phyloP scores from a whole-genome alignment of 2,329 filamentous ascomycete genomes.

The Venturia pyrina region DNA sequence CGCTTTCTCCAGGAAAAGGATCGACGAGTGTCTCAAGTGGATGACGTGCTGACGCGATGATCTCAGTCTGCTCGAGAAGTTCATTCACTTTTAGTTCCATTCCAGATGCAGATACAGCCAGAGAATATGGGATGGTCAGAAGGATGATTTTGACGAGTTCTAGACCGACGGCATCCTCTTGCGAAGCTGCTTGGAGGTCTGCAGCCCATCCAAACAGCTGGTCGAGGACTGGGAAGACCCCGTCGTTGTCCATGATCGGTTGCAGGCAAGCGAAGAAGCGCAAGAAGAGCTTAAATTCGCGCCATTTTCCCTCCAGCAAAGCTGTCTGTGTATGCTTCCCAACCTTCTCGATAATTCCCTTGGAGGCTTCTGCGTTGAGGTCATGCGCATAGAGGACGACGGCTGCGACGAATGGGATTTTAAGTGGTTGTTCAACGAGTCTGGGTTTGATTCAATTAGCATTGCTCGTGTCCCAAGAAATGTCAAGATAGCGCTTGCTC shows the following conservation, averaged over 20 bases:
- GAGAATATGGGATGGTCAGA: constrained; percentile 82
- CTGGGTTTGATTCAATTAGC: constrained; percentile 26
- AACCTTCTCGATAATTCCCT: constrained; percentile 57
- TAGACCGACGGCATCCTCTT: constrained; percentile 66
- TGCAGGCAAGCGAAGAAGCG: constrained; percentile 86
- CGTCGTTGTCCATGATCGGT: constrained; percentile 68
- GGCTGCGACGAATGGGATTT: constrained; percentile 89
- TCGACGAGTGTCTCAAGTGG: constrained; percentile 77
- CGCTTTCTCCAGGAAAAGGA: constrained; percentile 53
- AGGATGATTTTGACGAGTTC: constrained; percentile 96
- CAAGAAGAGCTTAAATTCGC: constrained; percentile 79
- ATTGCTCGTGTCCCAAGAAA: neutral
- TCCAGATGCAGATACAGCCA: constrained; percentile 61
- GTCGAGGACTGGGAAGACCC: constrained; percentile 73
- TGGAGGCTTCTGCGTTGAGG: constrained; percentile 63
- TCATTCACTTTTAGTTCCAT: constrained; percentile 65
- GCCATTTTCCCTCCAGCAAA: constrained; percentile 69
- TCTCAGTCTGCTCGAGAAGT: constrained; percentile 86
- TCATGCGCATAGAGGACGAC: constrained; percentile 72
- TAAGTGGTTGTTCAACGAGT: constrained; percentile 83
- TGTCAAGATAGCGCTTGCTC: constrained; percentile 9
- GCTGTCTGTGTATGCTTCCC: constrained; percentile 54
- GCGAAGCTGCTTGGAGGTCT: constrained; percentile 83
- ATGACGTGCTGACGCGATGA: constrained; percentile 84
- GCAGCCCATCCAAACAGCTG: constrained; percentile 89